Conservation (phyloP, 108 stramenopile species). For the Aurantiochytrium sp. region DNA sequence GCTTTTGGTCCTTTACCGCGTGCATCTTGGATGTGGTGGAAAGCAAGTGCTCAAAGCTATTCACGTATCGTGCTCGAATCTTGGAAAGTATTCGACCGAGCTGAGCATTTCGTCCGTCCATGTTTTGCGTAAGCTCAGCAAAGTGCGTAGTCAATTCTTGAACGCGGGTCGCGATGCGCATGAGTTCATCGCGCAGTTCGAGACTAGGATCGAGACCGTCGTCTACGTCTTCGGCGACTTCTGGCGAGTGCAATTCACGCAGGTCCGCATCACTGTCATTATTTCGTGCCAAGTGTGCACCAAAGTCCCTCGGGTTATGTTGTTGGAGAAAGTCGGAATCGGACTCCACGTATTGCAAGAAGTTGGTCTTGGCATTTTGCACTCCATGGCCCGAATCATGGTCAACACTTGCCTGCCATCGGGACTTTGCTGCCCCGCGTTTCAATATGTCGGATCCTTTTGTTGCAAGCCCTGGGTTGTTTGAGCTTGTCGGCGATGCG, state of each 20-base stretch:
- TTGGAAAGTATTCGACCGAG: neutral
- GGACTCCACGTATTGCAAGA: no score
- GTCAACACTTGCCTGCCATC: no score
- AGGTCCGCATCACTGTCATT: neutral
- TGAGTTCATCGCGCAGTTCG: neutral
- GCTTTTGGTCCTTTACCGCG: neutral
- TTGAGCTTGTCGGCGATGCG: no score
- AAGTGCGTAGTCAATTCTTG: neutral
- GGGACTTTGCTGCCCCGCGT: no score
- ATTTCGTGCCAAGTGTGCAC: neutral
- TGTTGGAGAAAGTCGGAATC: neutral
- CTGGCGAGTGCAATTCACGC: no score
- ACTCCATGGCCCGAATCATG: no score
- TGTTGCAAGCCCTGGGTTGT: no score
- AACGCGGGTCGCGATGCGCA: neutral
- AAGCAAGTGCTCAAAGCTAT: neutral
- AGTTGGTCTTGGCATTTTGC: no score
- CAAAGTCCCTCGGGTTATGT: neutral
- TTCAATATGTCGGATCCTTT: no score
- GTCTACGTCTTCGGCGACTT: no score
- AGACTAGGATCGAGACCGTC: no score
- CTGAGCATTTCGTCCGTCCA: neutral
- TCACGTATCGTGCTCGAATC: neutral
- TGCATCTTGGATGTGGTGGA: neutral
- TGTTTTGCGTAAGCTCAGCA: neutral